Conservation (phyloP, 257 asterid genomes). For the Solanum infundibuliforme region DNA sequence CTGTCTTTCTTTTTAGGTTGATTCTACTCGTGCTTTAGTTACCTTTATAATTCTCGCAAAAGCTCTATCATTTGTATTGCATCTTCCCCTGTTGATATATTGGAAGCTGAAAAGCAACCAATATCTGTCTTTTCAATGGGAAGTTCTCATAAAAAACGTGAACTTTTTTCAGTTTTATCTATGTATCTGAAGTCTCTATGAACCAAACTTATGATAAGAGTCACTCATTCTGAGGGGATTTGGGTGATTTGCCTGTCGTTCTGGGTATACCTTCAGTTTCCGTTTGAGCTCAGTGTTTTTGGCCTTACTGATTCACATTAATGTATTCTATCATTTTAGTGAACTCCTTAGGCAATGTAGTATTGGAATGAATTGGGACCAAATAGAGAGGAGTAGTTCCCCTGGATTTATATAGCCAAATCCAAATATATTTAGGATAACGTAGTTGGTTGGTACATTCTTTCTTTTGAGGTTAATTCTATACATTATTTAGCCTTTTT, state of each 20-base stretch:
- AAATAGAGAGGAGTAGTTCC: background rate
- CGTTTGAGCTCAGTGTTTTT: background rate
- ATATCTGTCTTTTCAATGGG: background rate
- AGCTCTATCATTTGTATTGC: background rate
- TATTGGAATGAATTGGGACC: background rate
- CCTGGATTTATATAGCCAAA: background rate
- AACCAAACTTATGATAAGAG: background rate
- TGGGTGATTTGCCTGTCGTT: background rate
- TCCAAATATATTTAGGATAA: background rate
- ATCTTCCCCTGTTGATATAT: background rate
- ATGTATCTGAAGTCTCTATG: background rate
- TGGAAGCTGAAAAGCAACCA: background rate
- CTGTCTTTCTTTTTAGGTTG: background rate
- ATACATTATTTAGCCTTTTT: background rate
- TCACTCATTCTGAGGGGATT: background rate
- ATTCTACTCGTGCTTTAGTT: background rate
- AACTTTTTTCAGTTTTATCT: background rate
- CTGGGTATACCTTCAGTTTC: background rate
- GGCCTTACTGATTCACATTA: background rate
- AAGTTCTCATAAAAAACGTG: background rate
- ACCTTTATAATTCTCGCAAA: background rate
- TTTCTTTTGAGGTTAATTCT: background rate
- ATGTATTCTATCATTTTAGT: background rate
- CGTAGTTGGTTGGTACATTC: background rate
- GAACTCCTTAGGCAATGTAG: background rate